A percentile compares a stretch with the other conserved stretches of the same genome.
Evolutionary conservation across 208 protist genomes (phyloP).

Genomic region (Baffinella frigidus): DNA sequence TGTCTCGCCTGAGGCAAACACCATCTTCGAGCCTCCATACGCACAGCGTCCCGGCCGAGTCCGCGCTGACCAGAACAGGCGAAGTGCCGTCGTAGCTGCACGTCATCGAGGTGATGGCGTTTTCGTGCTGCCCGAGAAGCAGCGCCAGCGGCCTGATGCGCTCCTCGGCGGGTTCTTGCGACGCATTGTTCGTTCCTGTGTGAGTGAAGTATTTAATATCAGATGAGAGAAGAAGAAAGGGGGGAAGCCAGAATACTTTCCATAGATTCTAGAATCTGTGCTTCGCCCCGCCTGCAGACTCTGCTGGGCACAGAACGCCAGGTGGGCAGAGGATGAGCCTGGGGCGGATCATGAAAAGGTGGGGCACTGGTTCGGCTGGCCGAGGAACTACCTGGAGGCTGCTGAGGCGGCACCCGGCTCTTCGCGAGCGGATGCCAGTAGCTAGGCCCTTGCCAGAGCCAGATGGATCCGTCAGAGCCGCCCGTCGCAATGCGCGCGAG

Average conservation of each 20-base stretch:
- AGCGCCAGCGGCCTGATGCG: neutral
- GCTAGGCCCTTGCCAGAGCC: neutral
- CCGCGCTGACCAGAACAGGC: constrained; percentile 39
- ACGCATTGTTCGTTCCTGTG: neutral
- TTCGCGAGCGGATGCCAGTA: neutral
- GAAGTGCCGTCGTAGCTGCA: neutral
- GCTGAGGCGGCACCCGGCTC: no score
- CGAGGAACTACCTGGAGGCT: no score
- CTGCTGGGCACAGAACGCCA: neutral
- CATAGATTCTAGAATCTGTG: neutral
- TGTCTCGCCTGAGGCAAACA: neutral
- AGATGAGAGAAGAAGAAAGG: neutral
- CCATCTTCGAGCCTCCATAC: constrained; percentile 57
- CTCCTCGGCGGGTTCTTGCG: no score
- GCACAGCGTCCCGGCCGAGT: neutral
- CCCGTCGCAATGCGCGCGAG: neutral
- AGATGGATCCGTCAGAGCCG: neutral
- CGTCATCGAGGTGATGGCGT: neutral
- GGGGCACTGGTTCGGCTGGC: neutral
- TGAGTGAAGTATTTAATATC: neutral
- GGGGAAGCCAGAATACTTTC: neutral
- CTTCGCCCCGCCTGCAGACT: neutral
- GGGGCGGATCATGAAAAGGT: neutral
- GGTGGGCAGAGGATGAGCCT: neutral
- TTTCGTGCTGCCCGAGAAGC: constrained; percentile 1